These are phyloP conservation scores for Xylaria sp. DNA, from an alignment of 2,329 filamentous ascomycete species.

Conservation along the genomic window DNA sequence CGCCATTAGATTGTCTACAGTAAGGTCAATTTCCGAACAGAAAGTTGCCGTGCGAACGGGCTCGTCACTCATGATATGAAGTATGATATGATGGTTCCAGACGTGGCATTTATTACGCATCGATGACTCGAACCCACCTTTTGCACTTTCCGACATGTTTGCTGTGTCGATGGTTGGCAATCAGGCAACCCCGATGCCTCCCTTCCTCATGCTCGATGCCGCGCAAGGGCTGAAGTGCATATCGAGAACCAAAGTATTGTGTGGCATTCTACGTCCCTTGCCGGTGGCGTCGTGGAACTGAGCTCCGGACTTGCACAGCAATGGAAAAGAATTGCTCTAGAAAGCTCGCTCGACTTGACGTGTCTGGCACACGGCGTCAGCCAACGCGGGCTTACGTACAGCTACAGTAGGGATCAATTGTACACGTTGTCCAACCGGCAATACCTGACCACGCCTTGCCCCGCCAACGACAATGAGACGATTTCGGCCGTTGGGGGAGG, in stretches of 20 bases:
- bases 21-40: not conserved
- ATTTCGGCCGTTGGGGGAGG: slow-evolving; percentile 16
- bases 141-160: slow-evolving; percentile 13
- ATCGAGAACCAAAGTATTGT: slow-evolving; percentile 19
- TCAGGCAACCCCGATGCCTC: slow-evolving; percentile 30
- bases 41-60: slow-evolving; percentile 21
- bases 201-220: slow-evolving; percentile 25
- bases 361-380: slow-evolving; percentile 21
- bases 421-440: slow-evolving; percentile 38
- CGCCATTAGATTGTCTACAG: not conserved
- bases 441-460: slow-evolving; percentile 28
- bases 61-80: not conserved
- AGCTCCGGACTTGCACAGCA: slow-evolving; percentile 7
- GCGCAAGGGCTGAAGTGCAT: slow-evolving; percentile 33
- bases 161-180: slow-evolving; percentile 25
- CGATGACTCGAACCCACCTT: slow-evolving; percentile 27
- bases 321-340: slow-evolving; percentile 17
- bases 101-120: slow-evolving; percentile 24
- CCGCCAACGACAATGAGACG: slow-evolving; percentile 20
- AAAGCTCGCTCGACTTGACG: slow-evolving; percentile 25
- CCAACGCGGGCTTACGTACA: slow-evolving; percentile 34
- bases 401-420: slow-evolving; percentile 9
- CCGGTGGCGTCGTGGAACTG: slow-evolving; percentile 32
- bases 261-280: not conserved
- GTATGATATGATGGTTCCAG: slow-evolving; percentile 17